These are phyloP conservation scores for Epichloe uncinata DNA, from an alignment of 2,329 filamentous ascomycete genomes.

Conservation along the genomic window DNA sequence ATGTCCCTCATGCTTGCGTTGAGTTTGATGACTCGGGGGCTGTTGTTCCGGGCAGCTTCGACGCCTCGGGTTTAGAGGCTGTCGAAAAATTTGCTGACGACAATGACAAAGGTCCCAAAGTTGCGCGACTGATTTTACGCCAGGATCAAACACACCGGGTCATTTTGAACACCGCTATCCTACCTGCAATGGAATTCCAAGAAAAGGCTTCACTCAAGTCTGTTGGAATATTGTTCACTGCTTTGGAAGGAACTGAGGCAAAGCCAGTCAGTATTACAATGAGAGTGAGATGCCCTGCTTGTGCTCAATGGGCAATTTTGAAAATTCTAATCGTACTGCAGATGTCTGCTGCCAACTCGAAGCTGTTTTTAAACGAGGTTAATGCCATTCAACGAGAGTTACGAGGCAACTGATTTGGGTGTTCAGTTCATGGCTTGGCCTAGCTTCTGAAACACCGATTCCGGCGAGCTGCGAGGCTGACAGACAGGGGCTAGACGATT, in stretches of 20 bases:
- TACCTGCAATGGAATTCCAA: conserved; percentile 67
- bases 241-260: conserved; percentile 42
- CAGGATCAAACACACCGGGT: conserved; percentile 82
- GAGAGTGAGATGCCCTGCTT: conserved; percentile 33
- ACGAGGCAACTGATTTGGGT: conserved; percentile 20
- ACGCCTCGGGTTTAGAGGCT: conserved; percentile 37
- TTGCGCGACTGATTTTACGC: conserved; percentile 72
- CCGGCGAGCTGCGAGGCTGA: not conserved
- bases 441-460: not conserved
- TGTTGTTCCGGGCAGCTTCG: conserved; percentile 40
- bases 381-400: conserved; percentile 37
- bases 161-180: conserved; percentile 71
- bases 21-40: conserved; percentile 39
- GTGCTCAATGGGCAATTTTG: not conserved
- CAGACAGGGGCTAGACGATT: too few relatives aligned
- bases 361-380: conserved; percentile 37
- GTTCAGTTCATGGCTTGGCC: not conserved
- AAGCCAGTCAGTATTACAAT: conserved; percentile 47
- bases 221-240: conserved; percentile 53
- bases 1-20: conserved; percentile 48
- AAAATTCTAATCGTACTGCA: conserved; percentile 13
- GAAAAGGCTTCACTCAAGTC: conserved; percentile 62
- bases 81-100: conserved; percentile 24
- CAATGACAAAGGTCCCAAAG: conserved; percentile 24
- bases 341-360: conserved; percentile 42